Evolutionary conservation across 2,329 filamentous ascomycete species (phyloP).

Genomic region (Colletotrichum trifolii): DNA sequence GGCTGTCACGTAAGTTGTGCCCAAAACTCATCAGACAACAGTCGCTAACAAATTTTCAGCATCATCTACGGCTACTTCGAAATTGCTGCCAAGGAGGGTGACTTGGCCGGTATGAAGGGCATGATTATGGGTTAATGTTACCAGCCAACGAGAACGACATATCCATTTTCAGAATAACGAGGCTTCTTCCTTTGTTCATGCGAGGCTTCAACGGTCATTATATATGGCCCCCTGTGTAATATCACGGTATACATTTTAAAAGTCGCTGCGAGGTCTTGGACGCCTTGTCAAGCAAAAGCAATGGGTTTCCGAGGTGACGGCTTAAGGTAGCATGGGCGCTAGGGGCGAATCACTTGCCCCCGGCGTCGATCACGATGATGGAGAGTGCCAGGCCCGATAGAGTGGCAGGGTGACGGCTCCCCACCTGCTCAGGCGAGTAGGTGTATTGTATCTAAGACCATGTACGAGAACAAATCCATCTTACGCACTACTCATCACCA

Average conservation of each 20-base stretch:
- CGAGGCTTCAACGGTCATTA: constrained; percentile 27
- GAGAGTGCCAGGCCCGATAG: neutral
- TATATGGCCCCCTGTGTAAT: constrained; percentile 34
- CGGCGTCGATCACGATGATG: neutral
- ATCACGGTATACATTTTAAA: constrained; percentile 35
- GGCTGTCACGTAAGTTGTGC: constrained; percentile 88
- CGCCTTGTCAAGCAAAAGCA: constrained; percentile 31
- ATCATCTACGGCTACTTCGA: constrained; percentile 99
- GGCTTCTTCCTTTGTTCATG: constrained; percentile 35
- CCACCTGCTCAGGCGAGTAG: neutral
- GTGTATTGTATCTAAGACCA: constrained; percentile 34
- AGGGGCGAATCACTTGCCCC: neutral
- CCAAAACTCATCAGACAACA: neutral
- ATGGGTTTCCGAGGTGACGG: constrained; percentile 28
- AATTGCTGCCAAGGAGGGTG: constrained; percentile 98
- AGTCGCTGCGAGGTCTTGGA: constrained; percentile 17
- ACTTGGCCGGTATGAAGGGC: constrained; percentile 84
- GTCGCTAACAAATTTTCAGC: constrained; percentile 61
- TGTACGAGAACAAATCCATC: constrained; percentile 35
- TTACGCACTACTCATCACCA: neutral
- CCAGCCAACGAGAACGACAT: constrained; percentile 33
- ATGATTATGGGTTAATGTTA: constrained; percentile 74
- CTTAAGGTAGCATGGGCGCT: constrained; percentile 18
- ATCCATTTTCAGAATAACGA: constrained; percentile 25
- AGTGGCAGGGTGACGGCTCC: neutral